Evolutionary conservation across 768 basidiomycete genomes (phyloP).

Genomic region (Leucocoprinus leucothites): DNA sequence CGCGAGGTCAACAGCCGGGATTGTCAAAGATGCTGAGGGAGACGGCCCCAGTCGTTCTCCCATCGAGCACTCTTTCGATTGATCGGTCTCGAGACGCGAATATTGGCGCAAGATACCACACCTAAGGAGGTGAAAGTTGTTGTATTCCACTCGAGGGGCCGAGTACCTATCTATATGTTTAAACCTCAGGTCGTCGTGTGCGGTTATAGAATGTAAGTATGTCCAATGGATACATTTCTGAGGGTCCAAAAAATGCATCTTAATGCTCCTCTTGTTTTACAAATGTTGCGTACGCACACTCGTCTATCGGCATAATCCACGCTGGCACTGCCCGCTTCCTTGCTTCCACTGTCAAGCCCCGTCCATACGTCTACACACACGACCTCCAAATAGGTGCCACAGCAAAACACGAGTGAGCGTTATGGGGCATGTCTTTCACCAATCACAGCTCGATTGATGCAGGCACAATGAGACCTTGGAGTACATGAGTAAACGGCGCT

Average conservation of each 20-base stretch:
- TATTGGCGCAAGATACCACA: conserved; percentile 58
- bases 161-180: conserved; percentile 78
- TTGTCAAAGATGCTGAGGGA: conserved; percentile 38
- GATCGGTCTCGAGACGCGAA: conserved; percentile 92
- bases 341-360: conserved; percentile 81
- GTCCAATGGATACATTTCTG: neutral
- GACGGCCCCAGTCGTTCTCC: conserved; percentile 33
- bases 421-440: conserved; percentile 75
- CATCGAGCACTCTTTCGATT: conserved; percentile 65
- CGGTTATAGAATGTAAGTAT: conserved; percentile 83
- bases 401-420: conserved; percentile 44
- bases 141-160: conserved; percentile 83
- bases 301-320: conserved; percentile 67
- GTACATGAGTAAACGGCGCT: conserved; percentile 27
- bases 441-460: neutral
- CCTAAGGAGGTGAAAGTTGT: conserved; percentile 76
- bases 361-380: conserved; percentile 92
- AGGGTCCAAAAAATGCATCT: too few relatives aligned
- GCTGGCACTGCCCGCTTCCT: conserved; percentile 65
- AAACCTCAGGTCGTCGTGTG: conserved; percentile 84
- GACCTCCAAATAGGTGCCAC: conserved; percentile 81
- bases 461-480: neutral
- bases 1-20: conserved; percentile 58
- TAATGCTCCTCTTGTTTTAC: conserved; percentile 57
- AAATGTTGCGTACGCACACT: conserved; percentile 86